phyloP scores from a whole-genome alignment of 768 basidiomycete genomes.

The Rhizopogon roseolus region DNA sequence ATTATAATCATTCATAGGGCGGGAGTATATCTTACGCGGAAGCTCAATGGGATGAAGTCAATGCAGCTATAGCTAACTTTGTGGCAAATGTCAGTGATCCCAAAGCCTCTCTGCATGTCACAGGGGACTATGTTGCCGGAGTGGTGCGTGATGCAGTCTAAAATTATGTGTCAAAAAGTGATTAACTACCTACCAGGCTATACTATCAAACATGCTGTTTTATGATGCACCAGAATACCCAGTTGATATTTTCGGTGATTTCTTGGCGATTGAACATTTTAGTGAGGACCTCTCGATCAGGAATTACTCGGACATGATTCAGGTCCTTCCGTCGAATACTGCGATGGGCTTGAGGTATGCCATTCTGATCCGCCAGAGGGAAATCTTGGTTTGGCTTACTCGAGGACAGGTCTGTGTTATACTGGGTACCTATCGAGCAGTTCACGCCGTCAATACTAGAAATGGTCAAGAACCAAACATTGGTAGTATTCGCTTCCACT shows the following conservation, averaged over 20 bases:
- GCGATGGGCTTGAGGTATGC: background rate
- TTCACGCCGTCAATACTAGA: background rate
- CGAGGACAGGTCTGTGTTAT: background rate
- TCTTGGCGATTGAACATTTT: background rate
- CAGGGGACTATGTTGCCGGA: slow-evolving; percentile 32
- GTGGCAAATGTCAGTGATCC: slow-evolving; percentile 12
- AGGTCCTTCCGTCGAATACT: background rate
- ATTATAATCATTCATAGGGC: slow-evolving; percentile 31
- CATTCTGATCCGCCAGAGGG: background rate
- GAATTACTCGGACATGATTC: background rate
- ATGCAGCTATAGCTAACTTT: slow-evolving; percentile 17
- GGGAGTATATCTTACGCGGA: slow-evolving; percentile 34
- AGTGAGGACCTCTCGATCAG: slow-evolving; percentile 1
- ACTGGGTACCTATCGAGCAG: background rate
- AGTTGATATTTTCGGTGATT: background rate
- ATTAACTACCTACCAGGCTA: slow-evolving; percentile 7
- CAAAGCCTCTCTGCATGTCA: slow-evolving; percentile 33
- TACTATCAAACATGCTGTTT: slow-evolving; percentile 39
- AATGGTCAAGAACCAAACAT: background rate
- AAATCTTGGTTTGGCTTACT: background rate
- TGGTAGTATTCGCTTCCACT: background rate
- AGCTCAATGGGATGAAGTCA: slow-evolving; percentile 8
- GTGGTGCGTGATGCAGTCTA: slow-evolving; percentile 13
- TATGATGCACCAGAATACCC: slow-evolving; percentile 42
- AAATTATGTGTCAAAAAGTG: background rate